phyloP scores from a whole-genome alignment of 305 asterid species.

The Solanum chacoense region DNA sequence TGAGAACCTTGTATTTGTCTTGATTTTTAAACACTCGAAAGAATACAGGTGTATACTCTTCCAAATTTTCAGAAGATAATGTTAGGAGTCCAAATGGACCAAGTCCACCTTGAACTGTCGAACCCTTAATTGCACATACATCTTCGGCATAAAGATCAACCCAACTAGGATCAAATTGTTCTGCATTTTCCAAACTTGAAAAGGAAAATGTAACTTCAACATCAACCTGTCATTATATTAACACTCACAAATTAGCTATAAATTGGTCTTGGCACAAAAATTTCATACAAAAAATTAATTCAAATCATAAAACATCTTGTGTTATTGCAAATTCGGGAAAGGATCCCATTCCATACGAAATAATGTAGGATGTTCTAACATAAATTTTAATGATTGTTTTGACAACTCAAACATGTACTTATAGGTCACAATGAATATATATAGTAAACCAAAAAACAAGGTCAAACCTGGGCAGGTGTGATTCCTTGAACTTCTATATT shows the following conservation, averaged over 20 bases:
- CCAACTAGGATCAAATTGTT: slow-evolving; percentile 28
- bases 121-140: slow-evolving; percentile 19
- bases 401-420: not conserved
- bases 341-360: not conserved
- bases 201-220: slow-evolving; percentile 35
- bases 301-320: not conserved
- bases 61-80: slow-evolving; percentile 18
- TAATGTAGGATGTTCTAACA: not conserved
- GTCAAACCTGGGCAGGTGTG: slow-evolving; percentile 30
- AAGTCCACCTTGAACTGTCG: slow-evolving; percentile 25
- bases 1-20: slow-evolving; percentile 18
- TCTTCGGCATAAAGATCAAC: slow-evolving; percentile 17
- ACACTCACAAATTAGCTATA: not conserved
- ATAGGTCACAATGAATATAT: not conserved
- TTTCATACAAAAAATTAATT: not conserved
- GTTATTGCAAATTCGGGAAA: not conserved
- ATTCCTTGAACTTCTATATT: slow-evolving; percentile 21
- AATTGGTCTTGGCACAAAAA: not conserved
- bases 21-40: slow-evolving; percentile 20
- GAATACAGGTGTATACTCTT: slow-evolving; percentile 35
- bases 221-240: slow-evolving; percentile 18
- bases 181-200: slow-evolving; percentile 26
- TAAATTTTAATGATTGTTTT: not conserved
- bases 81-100: slow-evolving; percentile 40
- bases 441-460: no score